Percentiles rank a stretch among this genome's conserved stretches.
Evolutionary conservation across 2,329 filamentous ascomycete species (phyloP).

Genomic region (Coccinonectria pachysandricola): DNA sequence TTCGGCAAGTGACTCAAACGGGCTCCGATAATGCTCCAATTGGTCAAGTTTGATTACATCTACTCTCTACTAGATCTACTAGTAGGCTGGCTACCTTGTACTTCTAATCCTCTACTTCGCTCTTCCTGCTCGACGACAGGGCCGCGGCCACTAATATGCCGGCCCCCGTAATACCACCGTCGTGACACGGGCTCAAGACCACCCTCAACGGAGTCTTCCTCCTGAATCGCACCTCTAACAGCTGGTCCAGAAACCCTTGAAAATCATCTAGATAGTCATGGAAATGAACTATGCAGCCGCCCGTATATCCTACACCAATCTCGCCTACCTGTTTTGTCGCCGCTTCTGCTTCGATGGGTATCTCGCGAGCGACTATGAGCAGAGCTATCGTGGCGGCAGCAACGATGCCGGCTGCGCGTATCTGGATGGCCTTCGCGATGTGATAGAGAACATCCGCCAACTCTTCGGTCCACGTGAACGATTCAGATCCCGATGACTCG

Average conservation of each 20-base stretch:
- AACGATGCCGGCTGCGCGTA: conserved; percentile 62
- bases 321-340: conserved; percentile 30
- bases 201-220: conserved; percentile 30
- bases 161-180: conserved; percentile 51
- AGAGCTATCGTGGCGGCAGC: conserved; percentile 64
- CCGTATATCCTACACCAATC: conserved; percentile 68
- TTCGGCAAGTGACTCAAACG: no score
- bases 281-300: conserved; percentile 71
- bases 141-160: conserved; percentile 47
- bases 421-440: conserved; percentile 60
- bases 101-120: conserved; percentile 21
- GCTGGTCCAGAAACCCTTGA: conserved; percentile 54
- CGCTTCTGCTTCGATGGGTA: conserved; percentile 29
- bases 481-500: conserved; percentile 27
- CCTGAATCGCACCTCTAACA: conserved; percentile 27
- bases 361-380: conserved; percentile 57
- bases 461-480: conserved; percentile 53
- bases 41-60: no score
- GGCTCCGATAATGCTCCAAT: no score
- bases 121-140: conserved; percentile 25
- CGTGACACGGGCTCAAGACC: conserved; percentile 45
- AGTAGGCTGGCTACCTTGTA: no score
- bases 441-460: conserved; percentile 50
- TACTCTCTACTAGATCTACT: no score
- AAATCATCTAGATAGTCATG: conserved; percentile 63